Evolutionary conservation across 129 eudicot species (phyloP).

Genomic region (Centella asiatica): DNA sequence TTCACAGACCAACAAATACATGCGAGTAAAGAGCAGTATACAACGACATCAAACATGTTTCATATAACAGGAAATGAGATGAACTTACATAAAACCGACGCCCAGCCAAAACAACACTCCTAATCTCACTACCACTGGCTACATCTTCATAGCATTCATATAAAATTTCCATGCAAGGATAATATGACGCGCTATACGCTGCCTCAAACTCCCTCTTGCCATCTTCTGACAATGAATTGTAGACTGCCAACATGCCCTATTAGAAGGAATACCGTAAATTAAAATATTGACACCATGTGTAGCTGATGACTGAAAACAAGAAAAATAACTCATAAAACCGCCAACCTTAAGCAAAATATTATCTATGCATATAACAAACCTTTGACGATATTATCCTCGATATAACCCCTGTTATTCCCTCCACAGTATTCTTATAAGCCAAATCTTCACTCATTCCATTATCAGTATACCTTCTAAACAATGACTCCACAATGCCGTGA

Average conservation of each 20-base stretch:
- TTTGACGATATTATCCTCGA: constrained; percentile 80
- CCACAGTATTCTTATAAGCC: constrained; percentile 97
- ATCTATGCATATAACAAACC: constrained; percentile 28
- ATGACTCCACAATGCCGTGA: constrained; percentile 84
- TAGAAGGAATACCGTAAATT: too few species aligned
- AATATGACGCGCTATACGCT: constrained; percentile 95
- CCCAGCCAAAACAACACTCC: constrained; percentile 97
- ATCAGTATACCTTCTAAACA: constrained; percentile 90
- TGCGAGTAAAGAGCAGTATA: neutral
- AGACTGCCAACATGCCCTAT: constrained; percentile 94
- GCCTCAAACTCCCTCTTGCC: constrained; percentile 76
- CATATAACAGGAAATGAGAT: neutral
- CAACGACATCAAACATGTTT: too few species aligned
- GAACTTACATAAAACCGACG: constrained; percentile 83
- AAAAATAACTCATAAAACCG: neutral
- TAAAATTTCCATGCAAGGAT: constrained; percentile 92
- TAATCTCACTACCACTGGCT: constrained; percentile 88
- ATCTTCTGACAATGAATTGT: constrained; percentile 71
- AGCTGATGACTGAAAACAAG: neutral
- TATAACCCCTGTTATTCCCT: constrained; percentile 80
- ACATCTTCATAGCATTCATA: constrained; percentile 99
- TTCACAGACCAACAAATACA: neutral
- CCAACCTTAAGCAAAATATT: neutral
- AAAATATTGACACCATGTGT: neutral
- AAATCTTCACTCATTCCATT: constrained; percentile 86